Conservation (phyloP, 805 yeast species). For the Kazachstania taianensis region DNA sequence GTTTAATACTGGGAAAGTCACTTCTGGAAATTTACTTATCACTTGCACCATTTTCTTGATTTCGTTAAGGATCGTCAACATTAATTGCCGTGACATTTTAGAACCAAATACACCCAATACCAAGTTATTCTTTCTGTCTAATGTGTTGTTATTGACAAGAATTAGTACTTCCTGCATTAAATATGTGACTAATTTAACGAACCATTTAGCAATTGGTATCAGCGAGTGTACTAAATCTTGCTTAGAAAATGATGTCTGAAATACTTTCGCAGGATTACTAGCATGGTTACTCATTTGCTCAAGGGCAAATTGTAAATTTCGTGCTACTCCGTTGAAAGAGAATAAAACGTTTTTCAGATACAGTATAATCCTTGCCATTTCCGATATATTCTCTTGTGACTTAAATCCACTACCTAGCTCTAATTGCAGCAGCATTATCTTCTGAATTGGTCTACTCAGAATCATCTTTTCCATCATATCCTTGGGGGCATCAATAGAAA, state of each 20-base stretch:
- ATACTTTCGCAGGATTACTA: slow-evolving; percentile 24
- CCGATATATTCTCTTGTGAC: slow-evolving; percentile 19
- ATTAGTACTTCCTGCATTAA: slow-evolving; percentile 64
- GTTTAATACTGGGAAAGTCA: slow-evolving; percentile 31
- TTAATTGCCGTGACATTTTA: slow-evolving; percentile 58
- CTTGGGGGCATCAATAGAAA: slow-evolving; percentile 28
- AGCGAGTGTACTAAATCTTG: slow-evolving; percentile 54
- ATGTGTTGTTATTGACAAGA: slow-evolving; percentile 23
- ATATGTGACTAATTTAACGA: slow-evolving; percentile 64
- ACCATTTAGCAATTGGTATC: slow-evolving; percentile 80
- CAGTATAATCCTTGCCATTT: slow-evolving; percentile 26
- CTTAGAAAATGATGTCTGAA: slow-evolving; percentile 45
- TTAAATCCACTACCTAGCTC: slow-evolving; percentile 26
- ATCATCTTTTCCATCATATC: slow-evolving; percentile 29
- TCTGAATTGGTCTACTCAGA: slow-evolving; percentile 29
- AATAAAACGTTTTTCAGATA: slow-evolving; percentile 26
- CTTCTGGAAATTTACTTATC: slow-evolving; percentile 47
- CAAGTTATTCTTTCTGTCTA: slow-evolving; percentile 29
- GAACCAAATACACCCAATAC: slow-evolving; percentile 52
- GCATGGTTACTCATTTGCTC: slow-evolving; percentile 19
- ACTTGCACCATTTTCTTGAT: slow-evolving; percentile 50
- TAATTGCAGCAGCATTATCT: slow-evolving; percentile 26
- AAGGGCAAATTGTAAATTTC: slow-evolving; percentile 31
- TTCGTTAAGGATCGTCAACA: slow-evolving; percentile 57
- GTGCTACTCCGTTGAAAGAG: slow-evolving; percentile 29